These are phyloP conservation scores for Diaporthe citri DNA, from an alignment of 2,329 filamentous ascomycete genomes.

Conservation along the genomic window DNA sequence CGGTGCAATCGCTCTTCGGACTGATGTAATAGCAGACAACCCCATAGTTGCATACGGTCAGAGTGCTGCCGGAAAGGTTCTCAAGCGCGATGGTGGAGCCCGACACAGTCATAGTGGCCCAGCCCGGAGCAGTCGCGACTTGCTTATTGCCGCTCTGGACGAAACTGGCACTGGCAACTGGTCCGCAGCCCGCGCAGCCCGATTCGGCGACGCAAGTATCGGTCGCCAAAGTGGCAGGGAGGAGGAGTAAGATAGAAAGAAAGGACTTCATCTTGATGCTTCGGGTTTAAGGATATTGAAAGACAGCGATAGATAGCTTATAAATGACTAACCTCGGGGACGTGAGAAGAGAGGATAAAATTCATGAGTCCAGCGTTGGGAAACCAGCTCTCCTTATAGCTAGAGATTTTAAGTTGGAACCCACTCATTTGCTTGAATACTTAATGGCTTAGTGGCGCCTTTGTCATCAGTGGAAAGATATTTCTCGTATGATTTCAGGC, in stretches of 20 bases:
- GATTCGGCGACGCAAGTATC: slow-evolving; percentile 9
- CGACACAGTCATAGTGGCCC: slow-evolving; percentile 16
- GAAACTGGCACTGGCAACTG: neutral
- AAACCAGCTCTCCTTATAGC: neutral
- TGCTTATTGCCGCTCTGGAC: neutral
- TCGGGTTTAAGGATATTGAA: neutral
- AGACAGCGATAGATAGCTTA: neutral
- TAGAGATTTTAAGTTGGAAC: no score
- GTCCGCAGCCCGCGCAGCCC: slow-evolving; percentile 22
- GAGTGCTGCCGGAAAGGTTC: slow-evolving; percentile 12
- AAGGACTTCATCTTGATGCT: neutral
- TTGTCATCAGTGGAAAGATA: neutral
- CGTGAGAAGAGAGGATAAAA: neutral
- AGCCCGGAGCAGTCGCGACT: neutral
- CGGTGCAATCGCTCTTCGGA: neutral
- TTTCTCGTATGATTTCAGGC: neutral
- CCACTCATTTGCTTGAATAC: neutral
- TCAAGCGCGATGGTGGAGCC: neutral
- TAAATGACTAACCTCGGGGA: neutral
- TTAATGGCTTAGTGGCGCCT: neutral
- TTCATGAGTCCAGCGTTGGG: neutral
- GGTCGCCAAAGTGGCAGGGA: neutral
- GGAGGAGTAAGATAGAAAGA: neutral
- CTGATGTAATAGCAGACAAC: neutral
- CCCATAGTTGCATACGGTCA: neutral